Percentiles rank a stretch among this genome's conserved stretches.
These are phyloP conservation scores for Acacia confusa DNA, from an alignment of 306 rosid species.

Conservation along the genomic window DNA sequence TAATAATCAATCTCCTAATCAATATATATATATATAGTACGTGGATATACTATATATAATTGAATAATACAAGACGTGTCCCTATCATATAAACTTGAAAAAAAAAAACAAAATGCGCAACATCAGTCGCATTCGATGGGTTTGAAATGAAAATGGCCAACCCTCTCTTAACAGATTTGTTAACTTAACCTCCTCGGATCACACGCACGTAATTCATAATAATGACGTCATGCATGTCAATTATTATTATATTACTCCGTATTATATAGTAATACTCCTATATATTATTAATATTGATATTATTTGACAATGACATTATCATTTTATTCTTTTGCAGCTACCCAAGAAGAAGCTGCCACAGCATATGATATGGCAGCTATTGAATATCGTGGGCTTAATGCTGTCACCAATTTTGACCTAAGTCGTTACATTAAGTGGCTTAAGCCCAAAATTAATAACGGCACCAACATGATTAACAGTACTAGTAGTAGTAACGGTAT, in stretches of 20 bases:
- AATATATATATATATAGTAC: background rate
- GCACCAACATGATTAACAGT: background rate
- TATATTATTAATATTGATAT: background rate
- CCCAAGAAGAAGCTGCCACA: slow-evolving; percentile 96
- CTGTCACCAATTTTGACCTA: slow-evolving; percentile 87
- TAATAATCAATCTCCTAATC: slow-evolving; percentile 7
- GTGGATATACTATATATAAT: too few relatives aligned
- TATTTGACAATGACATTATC: background rate
- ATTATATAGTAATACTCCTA: too few relatives aligned
- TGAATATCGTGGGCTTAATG: slow-evolving; percentile 91
- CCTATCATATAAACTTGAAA: background rate
- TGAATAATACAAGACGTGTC: background rate
- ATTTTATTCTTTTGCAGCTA: slow-evolving; percentile 46
- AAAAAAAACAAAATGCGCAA: background rate
- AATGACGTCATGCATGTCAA: background rate
- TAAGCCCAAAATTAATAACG: slow-evolving; percentile 44
- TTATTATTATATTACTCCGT: background rate
- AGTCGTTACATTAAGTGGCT: slow-evolving; percentile 82
- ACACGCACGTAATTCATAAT: background rate
- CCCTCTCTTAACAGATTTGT: slow-evolving; percentile 26
- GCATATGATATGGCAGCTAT: slow-evolving; percentile 99
- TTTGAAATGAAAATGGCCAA: background rate
- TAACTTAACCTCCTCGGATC: background rate
- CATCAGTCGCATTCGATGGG: slow-evolving; percentile 13
- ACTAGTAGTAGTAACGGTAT: too few relatives aligned